Evolutionary conservation across 2,329 filamentous ascomycete species (phyloP).

Genomic region (Penicillium hordei): DNA sequence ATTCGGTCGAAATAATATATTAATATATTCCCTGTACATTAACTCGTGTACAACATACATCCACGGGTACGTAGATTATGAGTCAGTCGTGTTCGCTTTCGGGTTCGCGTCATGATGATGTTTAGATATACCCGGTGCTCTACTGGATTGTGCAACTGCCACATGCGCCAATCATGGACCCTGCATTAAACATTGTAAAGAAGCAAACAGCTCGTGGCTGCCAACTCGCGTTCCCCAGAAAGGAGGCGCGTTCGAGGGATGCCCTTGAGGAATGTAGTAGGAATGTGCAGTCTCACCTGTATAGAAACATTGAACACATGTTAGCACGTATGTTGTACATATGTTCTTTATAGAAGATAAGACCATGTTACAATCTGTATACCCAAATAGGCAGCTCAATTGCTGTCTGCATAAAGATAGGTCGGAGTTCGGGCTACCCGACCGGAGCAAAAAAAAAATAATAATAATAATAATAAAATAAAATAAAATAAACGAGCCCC

Average conservation of each 20-base stretch:
- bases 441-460: not conserved
- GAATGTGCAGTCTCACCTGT: not conserved
- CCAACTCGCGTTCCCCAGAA: not conserved
- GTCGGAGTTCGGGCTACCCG: constrained; percentile 3
- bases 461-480: too few species aligned
- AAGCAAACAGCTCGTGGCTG: not conserved
- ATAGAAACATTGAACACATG: not conserved
- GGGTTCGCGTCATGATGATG: not conserved
- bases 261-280: not conserved
- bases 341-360: too few species aligned
- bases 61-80: too few species aligned
- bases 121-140: not conserved
- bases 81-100: not conserved
- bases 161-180: not conserved
- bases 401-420: not conserved
- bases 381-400: too few species aligned
- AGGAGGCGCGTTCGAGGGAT: not conserved
- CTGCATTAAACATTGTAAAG: not conserved
- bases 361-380: not conserved
- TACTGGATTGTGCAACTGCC: not conserved
- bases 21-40: not conserved
- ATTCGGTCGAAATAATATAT: not conserved
- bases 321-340: too few species aligned
- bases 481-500: not conserved
- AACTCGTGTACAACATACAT: too few species aligned